These are phyloP conservation scores for Saccharomycopsis schoenii DNA, from an alignment of 805 yeast species.

Conservation along the genomic window DNA sequence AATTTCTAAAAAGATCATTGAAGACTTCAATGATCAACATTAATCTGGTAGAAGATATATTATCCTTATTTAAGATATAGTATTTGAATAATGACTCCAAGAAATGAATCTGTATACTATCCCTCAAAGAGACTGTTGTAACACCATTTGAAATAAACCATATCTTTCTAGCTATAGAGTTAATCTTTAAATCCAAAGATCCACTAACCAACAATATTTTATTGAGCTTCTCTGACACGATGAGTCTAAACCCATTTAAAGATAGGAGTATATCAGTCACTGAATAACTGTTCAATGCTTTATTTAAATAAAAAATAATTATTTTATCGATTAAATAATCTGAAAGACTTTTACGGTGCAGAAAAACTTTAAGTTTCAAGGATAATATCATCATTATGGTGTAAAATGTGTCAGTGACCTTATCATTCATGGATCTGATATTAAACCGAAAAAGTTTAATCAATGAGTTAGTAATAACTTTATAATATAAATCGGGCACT, in stretches of 20 bases:
- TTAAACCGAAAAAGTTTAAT: constrained; percentile 7
- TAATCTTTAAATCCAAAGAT: constrained; percentile 6
- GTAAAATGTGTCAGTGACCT: not conserved
- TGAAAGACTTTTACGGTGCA: not conserved
- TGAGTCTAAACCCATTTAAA: not conserved
- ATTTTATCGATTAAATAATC: constrained; percentile 4
- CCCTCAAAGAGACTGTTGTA: not conserved
- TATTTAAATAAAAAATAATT: not conserved
- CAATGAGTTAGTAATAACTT: not conserved
- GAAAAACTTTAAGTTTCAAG: constrained; percentile 3
- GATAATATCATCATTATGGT: not conserved
- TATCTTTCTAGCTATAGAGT: constrained; percentile 8
- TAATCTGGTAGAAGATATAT: not conserved
- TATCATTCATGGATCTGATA: not conserved
- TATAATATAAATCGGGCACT: not conserved
- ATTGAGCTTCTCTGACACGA: not conserved
- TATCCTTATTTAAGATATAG: not conserved
- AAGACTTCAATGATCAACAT: constrained; percentile 6
- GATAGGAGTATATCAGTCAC: not conserved
- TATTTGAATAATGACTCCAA: not conserved
- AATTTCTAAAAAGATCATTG: constrained; percentile 1
- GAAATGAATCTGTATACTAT: not conserved
- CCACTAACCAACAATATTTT: constrained; percentile 1
- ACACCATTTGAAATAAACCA: constrained; percentile 8
- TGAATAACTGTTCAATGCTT: not conserved